A percentile compares a stretch with the other conserved stretches of the same genome.
Evolutionary conservation across 805 yeast genomes (phyloP).

Genomic region (Cyberlindnera suaveolens): DNA sequence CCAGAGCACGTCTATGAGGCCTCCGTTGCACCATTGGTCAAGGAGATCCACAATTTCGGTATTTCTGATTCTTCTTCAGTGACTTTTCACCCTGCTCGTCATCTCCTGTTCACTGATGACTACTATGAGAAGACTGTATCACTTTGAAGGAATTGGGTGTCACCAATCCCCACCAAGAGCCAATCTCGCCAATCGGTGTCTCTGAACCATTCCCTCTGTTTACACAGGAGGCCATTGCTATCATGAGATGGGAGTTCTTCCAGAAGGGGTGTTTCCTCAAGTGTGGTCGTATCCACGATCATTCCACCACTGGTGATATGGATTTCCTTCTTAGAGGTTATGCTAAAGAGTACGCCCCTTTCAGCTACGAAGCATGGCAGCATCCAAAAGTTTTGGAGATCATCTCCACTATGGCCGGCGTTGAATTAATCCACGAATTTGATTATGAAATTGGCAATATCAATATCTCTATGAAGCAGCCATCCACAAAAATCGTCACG

Average conservation of each 20-base stretch:
- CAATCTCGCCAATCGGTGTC: constrained; percentile 50
- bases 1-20: constrained; percentile 12
- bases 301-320: constrained; percentile 40
- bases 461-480: constrained; percentile 40
- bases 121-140: constrained; percentile 30
- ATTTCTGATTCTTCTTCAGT: constrained; percentile 20
- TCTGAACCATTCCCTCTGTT: constrained; percentile 56
- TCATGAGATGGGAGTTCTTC: constrained; percentile 52
- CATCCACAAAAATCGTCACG: constrained; percentile 6
- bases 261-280: constrained; percentile 38
- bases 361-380: constrained; percentile 51
- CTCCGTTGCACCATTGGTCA: constrained; percentile 9
- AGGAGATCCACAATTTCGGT: constrained; percentile 10
- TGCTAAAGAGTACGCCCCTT: constrained; percentile 41
- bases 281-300: constrained; percentile 36
- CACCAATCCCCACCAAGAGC: constrained; percentile 30
- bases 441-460: constrained; percentile 53
- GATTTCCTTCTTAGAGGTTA: constrained; percentile 48
- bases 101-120: constrained; percentile 33
- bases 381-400: constrained; percentile 52
- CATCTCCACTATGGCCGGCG: constrained; percentile 47
- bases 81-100: constrained; percentile 32
- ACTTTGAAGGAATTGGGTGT: constrained; percentile 47
- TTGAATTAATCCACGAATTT: constrained; percentile 16
- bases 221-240: constrained; percentile 51